Percentiles rank a stretch among this genome's conserved stretches.
Evolutionary conservation across 2,329 filamentous ascomycete genomes (phyloP).

Genomic region (Plenodomus lindquistii): DNA sequence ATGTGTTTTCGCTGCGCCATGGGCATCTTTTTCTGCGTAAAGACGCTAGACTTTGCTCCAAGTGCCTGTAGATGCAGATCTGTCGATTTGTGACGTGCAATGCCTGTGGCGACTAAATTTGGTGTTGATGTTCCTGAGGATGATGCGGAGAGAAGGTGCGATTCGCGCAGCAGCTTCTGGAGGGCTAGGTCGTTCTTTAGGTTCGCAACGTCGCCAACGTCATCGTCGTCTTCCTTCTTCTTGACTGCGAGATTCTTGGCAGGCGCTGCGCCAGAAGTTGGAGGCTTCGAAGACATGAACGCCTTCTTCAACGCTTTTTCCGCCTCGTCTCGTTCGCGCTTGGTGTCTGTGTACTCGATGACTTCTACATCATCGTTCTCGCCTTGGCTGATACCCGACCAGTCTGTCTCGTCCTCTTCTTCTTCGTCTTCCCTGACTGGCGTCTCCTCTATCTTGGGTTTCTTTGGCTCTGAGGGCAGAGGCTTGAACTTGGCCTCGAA

Average conservation of each 20-base stretch:
- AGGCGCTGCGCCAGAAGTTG: constrained; percentile 40
- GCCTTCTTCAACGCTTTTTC: constrained; percentile 70
- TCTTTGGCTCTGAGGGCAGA: constrained; percentile 52
- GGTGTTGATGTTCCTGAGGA: constrained; percentile 51
- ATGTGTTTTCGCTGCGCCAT: constrained; percentile 88
- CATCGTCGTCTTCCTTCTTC: constrained; percentile 41
- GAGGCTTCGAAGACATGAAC: constrained; percentile 69
- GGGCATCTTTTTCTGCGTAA: constrained; percentile 84
- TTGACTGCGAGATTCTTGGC: constrained; percentile 18
- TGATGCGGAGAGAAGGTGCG: constrained; percentile 73
- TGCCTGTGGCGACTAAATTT: constrained; percentile 58
- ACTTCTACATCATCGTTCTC: constrained; percentile 47
- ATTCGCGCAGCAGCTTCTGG: constrained; percentile 87
- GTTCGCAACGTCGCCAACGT: constrained; percentile 64
- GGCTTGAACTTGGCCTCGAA: constrained; percentile 90
- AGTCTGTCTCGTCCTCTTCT: constrained; percentile 55
- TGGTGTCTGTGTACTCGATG: constrained; percentile 46
- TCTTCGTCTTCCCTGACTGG: constrained; percentile 35
- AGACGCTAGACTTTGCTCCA: constrained; percentile 75
- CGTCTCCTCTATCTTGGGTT: constrained; percentile 26
- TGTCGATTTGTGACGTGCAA: constrained; percentile 76
- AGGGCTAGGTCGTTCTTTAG: constrained; percentile 91
- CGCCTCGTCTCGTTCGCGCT: constrained; percentile 18
- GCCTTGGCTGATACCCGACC: constrained; percentile 61
- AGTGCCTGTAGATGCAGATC: constrained; percentile 83